Conservation (phyloP, 2,329 filamentous ascomycete species). For the Fusarium circinatum region DNA sequence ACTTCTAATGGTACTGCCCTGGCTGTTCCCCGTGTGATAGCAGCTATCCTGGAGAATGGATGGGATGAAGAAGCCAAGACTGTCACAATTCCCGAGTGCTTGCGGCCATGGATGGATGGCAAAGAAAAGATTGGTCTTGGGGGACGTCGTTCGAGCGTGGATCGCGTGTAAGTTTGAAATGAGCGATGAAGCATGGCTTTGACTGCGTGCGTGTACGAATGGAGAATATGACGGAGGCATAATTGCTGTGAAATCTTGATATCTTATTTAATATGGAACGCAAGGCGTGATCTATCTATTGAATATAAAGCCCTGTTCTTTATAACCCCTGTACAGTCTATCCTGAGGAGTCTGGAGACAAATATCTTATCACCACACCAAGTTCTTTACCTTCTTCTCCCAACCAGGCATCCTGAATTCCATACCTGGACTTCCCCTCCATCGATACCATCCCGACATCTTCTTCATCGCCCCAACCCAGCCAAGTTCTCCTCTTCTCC, state of each 20-base stretch:
- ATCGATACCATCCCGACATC: conserved; percentile 51
- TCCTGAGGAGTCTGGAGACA: not conserved
- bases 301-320: not conserved
- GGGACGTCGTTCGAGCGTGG: conserved; percentile 43
- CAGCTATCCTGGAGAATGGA: conserved; percentile 88
- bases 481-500: conserved; percentile 56
- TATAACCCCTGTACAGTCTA: not conserved
- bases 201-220: conserved; percentile 26
- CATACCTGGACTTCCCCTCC: conserved; percentile 42
- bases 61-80: conserved; percentile 78
- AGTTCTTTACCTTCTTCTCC: conserved; percentile 32
- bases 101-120: conserved; percentile 87
- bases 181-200: not conserved
- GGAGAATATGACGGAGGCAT: conserved; percentile 9
- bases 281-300: conserved; percentile 10
- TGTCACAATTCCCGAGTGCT: conserved; percentile 80
- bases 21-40: conserved; percentile 88
- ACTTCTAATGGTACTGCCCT: conserved; percentile 95
- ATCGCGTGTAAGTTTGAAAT: conserved; percentile 40
- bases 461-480: conserved; percentile 59
- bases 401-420: conserved; percentile 43
- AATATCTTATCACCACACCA: conserved; percentile 15
- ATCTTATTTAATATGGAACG: conserved; percentile 28
- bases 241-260: conserved; percentile 17
- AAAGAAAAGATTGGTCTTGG: conserved; percentile 68